Evolutionary conservation across 768 basidiomycete species (phyloP).

Genomic region (Thelephora aurantiotincta): DNA sequence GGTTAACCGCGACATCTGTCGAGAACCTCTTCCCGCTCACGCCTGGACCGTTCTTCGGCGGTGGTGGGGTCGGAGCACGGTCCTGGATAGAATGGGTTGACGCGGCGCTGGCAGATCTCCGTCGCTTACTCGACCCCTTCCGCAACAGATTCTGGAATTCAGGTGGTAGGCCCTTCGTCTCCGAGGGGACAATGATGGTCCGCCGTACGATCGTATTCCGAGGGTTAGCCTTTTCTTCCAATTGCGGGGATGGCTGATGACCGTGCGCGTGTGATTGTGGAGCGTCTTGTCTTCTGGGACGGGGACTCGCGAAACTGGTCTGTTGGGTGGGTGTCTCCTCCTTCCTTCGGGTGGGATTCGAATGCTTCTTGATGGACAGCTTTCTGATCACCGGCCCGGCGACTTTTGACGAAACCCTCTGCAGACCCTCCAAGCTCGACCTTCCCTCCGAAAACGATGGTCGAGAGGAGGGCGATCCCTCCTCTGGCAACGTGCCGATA

Average conservation of each 20-base stretch:
- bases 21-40: slow-evolving; percentile 41
- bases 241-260: slow-evolving; percentile 4
- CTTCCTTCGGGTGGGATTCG: slow-evolving; percentile 3
- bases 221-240: slow-evolving; percentile 6
- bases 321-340: slow-evolving; percentile 10
- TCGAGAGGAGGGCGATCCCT: neutral
- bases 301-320: slow-evolving; percentile 7
- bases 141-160: slow-evolving; percentile 41
- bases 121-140: slow-evolving; percentile 40
- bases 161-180: slow-evolving; percentile 38
- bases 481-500: slow-evolving; percentile 3
- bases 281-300: slow-evolving; percentile 4
- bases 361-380: slow-evolving; percentile 10
- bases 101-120: slow-evolving; percentile 45
- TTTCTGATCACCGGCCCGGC: slow-evolving; percentile 17
- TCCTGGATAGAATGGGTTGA: slow-evolving; percentile 59
- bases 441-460: slow-evolving; percentile 13
- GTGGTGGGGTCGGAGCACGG: slow-evolving; percentile 77
- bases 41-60: slow-evolving; percentile 36
- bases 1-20: slow-evolving; percentile 41
- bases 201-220: slow-evolving; percentile 49
- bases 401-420: slow-evolving; percentile 14
- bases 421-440: slow-evolving; percentile 15
- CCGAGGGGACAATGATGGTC: slow-evolving; percentile 69
- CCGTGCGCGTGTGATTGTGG: slow-evolving; percentile 4